Evolutionary conservation across 2,329 filamentous ascomycete species (phyloP).

Genomic region (Ophiocordyceps camponoti-floridani): DNA sequence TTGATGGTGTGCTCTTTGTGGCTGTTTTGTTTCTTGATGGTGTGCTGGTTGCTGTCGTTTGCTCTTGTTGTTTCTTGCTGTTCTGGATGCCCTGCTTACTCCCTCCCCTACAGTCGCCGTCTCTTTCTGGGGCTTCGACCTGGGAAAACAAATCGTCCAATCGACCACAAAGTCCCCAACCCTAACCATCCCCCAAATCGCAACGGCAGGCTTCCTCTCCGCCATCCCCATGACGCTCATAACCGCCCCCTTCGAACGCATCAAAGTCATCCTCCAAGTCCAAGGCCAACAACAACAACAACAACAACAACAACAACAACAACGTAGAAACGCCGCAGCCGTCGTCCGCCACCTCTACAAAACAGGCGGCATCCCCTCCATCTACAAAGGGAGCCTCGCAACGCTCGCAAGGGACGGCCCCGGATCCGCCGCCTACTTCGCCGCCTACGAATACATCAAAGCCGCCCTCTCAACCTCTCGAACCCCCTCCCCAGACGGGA

Average conservation of each 20-base stretch:
- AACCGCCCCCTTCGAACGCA: slow-evolving; percentile 96
- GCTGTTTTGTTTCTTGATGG: background rate
- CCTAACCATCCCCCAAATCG: slow-evolving; percentile 74
- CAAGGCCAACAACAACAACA: slow-evolving; percentile 84
- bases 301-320: slow-evolving; percentile 77
- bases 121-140: slow-evolving; percentile 75
- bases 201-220: slow-evolving; percentile 88
- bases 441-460: slow-evolving; percentile 94
- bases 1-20: too few relatives aligned
- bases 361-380: slow-evolving; percentile 75
- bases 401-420: slow-evolving; percentile 89
- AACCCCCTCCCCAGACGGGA: slow-evolving; percentile 54
- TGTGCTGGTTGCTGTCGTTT: background rate
- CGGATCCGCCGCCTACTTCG: slow-evolving; percentile 88
- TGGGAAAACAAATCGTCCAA: slow-evolving; percentile 79
- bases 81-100: too few relatives aligned
- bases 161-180: slow-evolving; percentile 49
- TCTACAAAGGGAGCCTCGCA: slow-evolving; percentile 81
- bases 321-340: slow-evolving; percentile 73
- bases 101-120: slow-evolving; percentile 58
- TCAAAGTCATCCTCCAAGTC: slow-evolving; percentile 96
- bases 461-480: slow-evolving; percentile 62
- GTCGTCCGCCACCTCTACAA: slow-evolving; percentile 87
- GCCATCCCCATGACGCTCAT: slow-evolving; percentile 95
- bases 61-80: too few relatives aligned